Percentiles rank a stretch among this genome's conserved stretches.
Evolutionary conservation across 1,139 yeast genomes (phyloP).

Genomic region (Tardiomyces blankii): DNA sequence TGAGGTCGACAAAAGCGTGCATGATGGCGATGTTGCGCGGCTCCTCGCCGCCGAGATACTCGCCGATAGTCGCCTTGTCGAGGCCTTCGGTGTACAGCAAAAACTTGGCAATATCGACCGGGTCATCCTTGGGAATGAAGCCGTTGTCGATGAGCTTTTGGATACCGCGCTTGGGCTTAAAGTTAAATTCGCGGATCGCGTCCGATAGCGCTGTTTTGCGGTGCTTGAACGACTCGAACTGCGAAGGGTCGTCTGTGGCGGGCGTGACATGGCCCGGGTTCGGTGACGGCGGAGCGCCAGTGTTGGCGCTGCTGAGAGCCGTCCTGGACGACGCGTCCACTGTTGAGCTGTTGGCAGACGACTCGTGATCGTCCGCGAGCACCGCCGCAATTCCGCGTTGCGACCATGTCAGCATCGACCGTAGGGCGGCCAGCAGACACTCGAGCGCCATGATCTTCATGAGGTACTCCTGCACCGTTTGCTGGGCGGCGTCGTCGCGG

Average conservation of each 20-base stretch:
- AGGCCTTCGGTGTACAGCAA: conserved; percentile 67
- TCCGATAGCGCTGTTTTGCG: conserved; percentile 73
- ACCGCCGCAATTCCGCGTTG: conserved; percentile 41
- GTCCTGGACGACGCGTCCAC: background rate
- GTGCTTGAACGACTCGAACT: conserved; percentile 76
- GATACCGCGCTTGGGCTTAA: conserved; percentile 75
- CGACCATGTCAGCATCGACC: conserved; percentile 82
- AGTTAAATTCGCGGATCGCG: conserved; percentile 71
- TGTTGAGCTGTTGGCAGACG: background rate
- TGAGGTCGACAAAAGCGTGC: conserved; percentile 88
- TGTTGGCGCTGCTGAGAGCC: background rate
- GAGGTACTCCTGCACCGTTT: conserved; percentile 45
- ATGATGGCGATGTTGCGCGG: conserved; percentile 66
- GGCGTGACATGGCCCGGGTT: conserved; percentile 2
- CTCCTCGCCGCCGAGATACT: conserved; percentile 83
- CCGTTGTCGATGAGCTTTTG: conserved; percentile 47
- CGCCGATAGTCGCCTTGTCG: conserved; percentile 81
- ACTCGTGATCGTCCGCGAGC: background rate
- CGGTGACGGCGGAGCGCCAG: conserved; percentile 1
- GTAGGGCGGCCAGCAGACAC: conserved; percentile 70
- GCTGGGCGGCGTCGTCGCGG: conserved; percentile 4
- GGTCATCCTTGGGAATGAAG: conserved; percentile 50
- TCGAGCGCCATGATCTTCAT: conserved; percentile 72
- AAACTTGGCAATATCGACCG: conserved; percentile 63
- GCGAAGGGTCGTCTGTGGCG: conserved; percentile 59